Conservation (phyloP, 345 rosid genomes). For the Carallia brachiata region DNA sequence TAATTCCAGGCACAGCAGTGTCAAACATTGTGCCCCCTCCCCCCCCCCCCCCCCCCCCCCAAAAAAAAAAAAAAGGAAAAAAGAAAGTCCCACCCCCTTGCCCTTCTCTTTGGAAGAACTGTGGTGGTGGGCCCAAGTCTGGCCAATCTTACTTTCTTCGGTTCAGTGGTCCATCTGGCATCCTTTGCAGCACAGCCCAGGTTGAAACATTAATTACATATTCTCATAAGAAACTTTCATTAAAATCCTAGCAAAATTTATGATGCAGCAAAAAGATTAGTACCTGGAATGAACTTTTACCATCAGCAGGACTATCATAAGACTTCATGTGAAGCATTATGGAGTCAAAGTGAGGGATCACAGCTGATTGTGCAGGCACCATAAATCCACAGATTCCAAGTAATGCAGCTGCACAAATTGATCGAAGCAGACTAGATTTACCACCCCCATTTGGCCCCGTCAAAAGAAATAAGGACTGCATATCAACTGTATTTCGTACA, state of each 20-base stretch:
- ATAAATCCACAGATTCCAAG: constrained; percentile 93
- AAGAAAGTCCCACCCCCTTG: no score
- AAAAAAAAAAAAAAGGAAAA: no score
- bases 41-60: no score
- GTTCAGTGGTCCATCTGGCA: no score
- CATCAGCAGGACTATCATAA: constrained; percentile 95
- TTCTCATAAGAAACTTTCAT: not conserved
- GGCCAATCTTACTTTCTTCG: no score
- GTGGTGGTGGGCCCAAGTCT: no score
- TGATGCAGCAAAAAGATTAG: not conserved
- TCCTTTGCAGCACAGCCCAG: no score
- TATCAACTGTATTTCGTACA: constrained; percentile 74
- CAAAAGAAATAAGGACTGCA: constrained; percentile 77
- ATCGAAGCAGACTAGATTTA: constrained; percentile 95
- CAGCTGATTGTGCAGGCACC: constrained; percentile 91
- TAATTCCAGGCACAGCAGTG: no score
- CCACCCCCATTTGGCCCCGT: constrained; percentile 99
- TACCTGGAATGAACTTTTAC: constrained; percentile 98
- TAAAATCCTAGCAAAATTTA: not conserved
- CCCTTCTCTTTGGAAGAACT: no score
- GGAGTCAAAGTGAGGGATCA: constrained; percentile 80
- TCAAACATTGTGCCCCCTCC: no score
- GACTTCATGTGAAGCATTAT: constrained; percentile 99
- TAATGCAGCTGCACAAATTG: constrained; percentile 84
- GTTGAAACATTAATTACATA: no score